Evolutionary conservation across 2,329 filamentous ascomycete genomes (phyloP), one percentile per base, ranked within the genome.

Genomic region (Mollisia scopiformis): DNA sequence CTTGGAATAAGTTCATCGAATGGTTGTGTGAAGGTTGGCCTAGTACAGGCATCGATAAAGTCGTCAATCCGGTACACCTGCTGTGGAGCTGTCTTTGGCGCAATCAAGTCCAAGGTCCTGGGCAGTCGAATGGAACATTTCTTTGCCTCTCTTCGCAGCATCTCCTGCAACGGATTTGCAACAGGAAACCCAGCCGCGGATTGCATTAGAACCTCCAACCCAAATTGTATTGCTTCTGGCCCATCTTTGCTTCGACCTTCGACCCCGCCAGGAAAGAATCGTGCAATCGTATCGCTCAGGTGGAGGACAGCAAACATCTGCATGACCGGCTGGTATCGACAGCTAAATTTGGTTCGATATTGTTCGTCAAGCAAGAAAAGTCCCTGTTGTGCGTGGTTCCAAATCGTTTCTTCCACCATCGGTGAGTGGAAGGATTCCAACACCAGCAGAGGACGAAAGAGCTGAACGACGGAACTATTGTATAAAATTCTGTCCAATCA

Each of bases 301-400:
- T 75, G 71, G 3, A 75, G 64, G 30, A 72, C 19, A 23, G 68
- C 63, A 61, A 75, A 74, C 62, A 74, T 71, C 54, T 76, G 74
- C 16, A 74, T 57, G 1, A 72, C 69, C 2, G 71, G 68, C 43
- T 75, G 72, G 57, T 74, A 74, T 23, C 67, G 67, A 55, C 68
- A 71, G 1, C 66, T 68, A 56, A 72, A 75, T 11, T 67, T 63
- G 6, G 58, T 59, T 10, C 62, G 60, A 63, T 74, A 75, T 46
- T 68, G 62, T 19, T 66, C 63, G 10, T 71, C 65, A 10, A 75
- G 63, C n/a, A 75, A 66, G 41, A 64, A 64, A 14, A 76, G 57
- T 2, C 73, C 74, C 23, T 68, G 55, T 56, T 73, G 71, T 3
- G 73, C 72, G 61, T 73, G 66, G 13, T 65, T 58, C 68, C 74